phyloP scores from a whole-genome alignment of 768 basidiomycete species.

The Phanerodontia chrysosporium region DNA sequence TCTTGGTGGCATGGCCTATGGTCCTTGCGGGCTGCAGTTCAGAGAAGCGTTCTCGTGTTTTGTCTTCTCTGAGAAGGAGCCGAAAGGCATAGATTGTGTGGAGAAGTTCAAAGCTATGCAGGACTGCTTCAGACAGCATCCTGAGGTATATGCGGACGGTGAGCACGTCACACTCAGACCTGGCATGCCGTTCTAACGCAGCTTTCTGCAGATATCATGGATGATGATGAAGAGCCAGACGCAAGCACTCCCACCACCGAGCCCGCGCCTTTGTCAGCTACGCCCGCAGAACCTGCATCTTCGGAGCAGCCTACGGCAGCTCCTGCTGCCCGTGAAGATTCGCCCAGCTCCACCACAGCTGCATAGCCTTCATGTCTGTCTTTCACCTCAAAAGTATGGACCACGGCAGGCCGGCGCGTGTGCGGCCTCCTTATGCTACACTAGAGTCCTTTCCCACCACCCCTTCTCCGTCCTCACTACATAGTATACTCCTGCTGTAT shows the following conservation, averaged over 20 bases:
- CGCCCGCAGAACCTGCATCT: background rate
- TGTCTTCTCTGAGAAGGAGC: constrained; percentile 88
- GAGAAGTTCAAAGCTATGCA: constrained; percentile 99
- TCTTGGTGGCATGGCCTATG: constrained; percentile 97
- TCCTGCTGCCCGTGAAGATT: background rate
- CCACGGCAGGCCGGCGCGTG: background rate
- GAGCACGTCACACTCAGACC: constrained; percentile 24
- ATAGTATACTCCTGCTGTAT: background rate
- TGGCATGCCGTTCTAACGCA: constrained; percentile 4
- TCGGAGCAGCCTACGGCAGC: background rate
- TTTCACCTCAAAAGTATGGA: background rate
- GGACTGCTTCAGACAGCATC: constrained; percentile 92
- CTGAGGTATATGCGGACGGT: constrained; percentile 95
- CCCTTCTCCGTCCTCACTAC: background rate
- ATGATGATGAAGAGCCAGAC: constrained; percentile 46
- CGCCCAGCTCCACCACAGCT: background rate
- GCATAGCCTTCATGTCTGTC: background rate
- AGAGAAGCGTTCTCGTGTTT: constrained; percentile 97
- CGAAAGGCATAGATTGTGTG: constrained; percentile 96
- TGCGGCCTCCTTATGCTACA: too few relatives aligned
- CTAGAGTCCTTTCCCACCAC: background rate
- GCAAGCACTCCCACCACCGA: background rate
- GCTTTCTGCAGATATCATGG: constrained; percentile 53
- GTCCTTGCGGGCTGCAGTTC: constrained; percentile 92
- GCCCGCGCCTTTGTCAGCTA: background rate